Percentiles rank a stretch among this genome's conserved stretches.
phyloP scores from a whole-genome alignment of 2,329 filamentous ascomycete genomes.

The Penicillium sp. region DNA sequence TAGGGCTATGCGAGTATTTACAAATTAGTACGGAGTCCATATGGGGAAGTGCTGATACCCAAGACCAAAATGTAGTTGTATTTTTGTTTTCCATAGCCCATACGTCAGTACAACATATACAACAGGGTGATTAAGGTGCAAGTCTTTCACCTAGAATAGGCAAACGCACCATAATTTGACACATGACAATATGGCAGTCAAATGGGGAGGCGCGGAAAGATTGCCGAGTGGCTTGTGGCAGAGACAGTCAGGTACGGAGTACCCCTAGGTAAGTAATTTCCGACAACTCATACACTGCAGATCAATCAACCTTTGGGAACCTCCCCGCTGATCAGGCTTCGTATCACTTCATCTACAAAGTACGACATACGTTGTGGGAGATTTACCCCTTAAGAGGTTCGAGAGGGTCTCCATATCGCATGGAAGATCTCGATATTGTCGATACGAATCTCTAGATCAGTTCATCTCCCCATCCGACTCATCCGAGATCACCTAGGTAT shows the following conservation, averaged over 20 bases:
- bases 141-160: too few relatives aligned
- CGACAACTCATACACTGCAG: neutral
- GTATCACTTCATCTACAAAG: neutral
- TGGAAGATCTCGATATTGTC: conserved; percentile 2
- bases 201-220: neutral
- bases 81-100: too few relatives aligned
- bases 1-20: neutral
- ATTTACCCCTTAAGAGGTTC: neutral
- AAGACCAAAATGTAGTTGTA: too few relatives aligned
- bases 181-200: too few relatives aligned
- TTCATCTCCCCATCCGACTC: neutral
- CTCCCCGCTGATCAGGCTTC: neutral
- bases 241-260: neutral
- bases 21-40: too few relatives aligned
- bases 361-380: neutral
- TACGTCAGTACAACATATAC: too few relatives aligned
- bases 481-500: neutral
- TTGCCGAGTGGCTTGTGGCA: neutral
- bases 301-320: neutral
- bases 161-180: too few relatives aligned
- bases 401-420: neutral
- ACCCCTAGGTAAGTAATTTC: neutral
- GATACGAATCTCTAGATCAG: neutral
- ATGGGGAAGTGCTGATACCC: too few relatives aligned
- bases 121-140: too few relatives aligned